Evolutionary conservation across 192 early-diverging fungal genomes (phyloP), one percentile per base, ranked within the genome.

Genomic region (Umbelopsis sp.): DNA sequence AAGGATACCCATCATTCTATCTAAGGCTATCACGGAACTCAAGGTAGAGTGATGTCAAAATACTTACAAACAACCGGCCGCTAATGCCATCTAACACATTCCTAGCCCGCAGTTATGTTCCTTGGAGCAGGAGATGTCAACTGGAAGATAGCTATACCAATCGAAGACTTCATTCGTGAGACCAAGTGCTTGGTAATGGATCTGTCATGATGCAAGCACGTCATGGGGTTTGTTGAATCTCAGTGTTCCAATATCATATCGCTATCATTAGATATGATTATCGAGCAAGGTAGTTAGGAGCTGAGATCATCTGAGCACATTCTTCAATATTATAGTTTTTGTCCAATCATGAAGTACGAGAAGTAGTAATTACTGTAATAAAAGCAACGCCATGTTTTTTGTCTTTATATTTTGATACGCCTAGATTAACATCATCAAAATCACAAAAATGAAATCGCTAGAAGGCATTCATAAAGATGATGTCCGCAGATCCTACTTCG

Each of bases 121-220:
- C 75, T 95, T 12, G 95, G 95, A 22, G 93, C 89, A 31, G 95
- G 95, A 0, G 89, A 95, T 81, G 68, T 90, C 1, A 93, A 97
- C 70, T 97, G 90, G 88, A 97, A 97, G 79, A 81, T 95, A 26
- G 86, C 89, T 8, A 65, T 94, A 24, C 86, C 91, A 21, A 78
- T 90, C 0, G 71, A 86, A 8, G 65, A 65, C n/a, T 91, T 95
- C 69, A 77, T 93, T 16, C 56, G 85, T 7, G 41, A 50, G 43
- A 76, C 54, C 8, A 1, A 32, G 4, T 76, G 74, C 34, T 71
- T 70, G 70, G 45, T 76, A 26, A 73, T 87, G 85, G 81, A 87
- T 83, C 21, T 72, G 32, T 62, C 56, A 1, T 62, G 17, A 53
- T 12, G 38, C 38, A 41, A 41, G 5, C 38, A 6, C 38, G n/a